Base-by-base conservation (phyloP, 139 green algal species). In the Raphidocelis subcapitata region DNA sequence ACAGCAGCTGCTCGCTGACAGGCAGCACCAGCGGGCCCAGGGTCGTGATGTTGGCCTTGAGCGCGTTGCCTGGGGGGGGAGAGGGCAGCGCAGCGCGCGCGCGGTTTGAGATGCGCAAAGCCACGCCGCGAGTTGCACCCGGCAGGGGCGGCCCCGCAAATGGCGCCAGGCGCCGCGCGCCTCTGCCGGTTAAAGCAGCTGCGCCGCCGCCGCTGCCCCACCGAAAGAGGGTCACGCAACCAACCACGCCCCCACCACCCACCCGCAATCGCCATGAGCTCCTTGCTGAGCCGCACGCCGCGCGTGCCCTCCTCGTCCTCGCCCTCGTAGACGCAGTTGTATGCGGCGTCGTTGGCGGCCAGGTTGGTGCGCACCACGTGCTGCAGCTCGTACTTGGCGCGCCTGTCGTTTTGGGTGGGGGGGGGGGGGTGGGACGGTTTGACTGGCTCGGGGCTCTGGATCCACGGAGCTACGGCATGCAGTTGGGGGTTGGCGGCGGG, bases 21-120 rank as follows among this genome's bases (percentile, higher is more conserved):
- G 95, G 95, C 76, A 99, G 89, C 68, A 98, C 94, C 67, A 98
- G 76, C 3, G 95, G 95, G 14, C 91, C 95, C 66, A 99, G 83
- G 18, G 93, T 97, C 26, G 95, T 99, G 78, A 99, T 98, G 86
- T 99, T 99, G 82, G 89, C 89, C 85, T 98, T 78, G 3, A 78
- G 63, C 90, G 59, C 66, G 33, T 73, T 44, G 60, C 70, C 94
- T 29, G 94, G 91, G 26, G 14, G 16, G 41, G 12, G 8, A 8
- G 41, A 49, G 41, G 41, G n/a, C n/a, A n/a, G n/a, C n/a, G n/a
- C n/a, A n/a, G n/a, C n/a, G n/a, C n/a, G n/a, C n/a, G n/a, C n/a
- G n/a, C n/a, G n/a, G n/a, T n/a, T n/a, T n/a, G n/a, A n/a, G n/a
- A n/a, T n/a, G n/a, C n/a, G n/a, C n/a, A n/a, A n/a, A n/a, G n/a